Evolutionary conservation across 306 rosid genomes (phyloP), one percentile per base, ranked within the genome.

Genomic region (Pyrus bretschneideri): DNA sequence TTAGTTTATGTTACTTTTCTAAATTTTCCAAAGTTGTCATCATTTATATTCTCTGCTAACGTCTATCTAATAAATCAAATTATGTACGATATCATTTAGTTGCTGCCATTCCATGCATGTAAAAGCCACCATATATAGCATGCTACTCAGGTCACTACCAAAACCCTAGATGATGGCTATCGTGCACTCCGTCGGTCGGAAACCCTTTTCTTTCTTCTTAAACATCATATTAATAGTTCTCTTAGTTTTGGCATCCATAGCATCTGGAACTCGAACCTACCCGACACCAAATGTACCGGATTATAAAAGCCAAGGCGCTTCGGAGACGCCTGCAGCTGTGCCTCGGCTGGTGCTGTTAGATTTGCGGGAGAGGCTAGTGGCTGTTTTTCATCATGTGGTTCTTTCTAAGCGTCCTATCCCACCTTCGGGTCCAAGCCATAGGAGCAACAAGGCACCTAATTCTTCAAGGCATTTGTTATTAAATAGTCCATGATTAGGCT

Each of bases 351-450:
- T 54, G 51, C 9, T 71, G 66, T 54, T 33, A 55, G 75, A 71
- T 35, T 22, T 72, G 35, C 17, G 57, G 21, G 22, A 72, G 67
- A 42, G 9, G 33, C 15, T 25, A 72, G 31, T 57, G 67, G 54
- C 35, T 57, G 18, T 27, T 14, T 72, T 31, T 8, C 76, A 55
- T 72, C 67, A 8, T n/a, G 65, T 38, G 6, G 42, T 17, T 68
- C n/a, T 55, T 68, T 44, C 45, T 11, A 58, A 25, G 80, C 69
- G 80, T 29, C 46, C 59, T 17, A 12, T 68, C 59, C 80, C 74
- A 9, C 31, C 69, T 17, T 76, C 74, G 27, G 61, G 80, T 69
- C 80, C 80, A 68, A 76, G 60, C 74, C 80, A 76, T 15, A 68
- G 60, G 5, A 29, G 49, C 17, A 33, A 77, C 61, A 42, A 69